Evolutionary conservation across 2,329 filamentous ascomycete genomes (phyloP), one percentile per base, ranked within the genome.

Genomic region (Amesomyces nigricolor): DNA sequence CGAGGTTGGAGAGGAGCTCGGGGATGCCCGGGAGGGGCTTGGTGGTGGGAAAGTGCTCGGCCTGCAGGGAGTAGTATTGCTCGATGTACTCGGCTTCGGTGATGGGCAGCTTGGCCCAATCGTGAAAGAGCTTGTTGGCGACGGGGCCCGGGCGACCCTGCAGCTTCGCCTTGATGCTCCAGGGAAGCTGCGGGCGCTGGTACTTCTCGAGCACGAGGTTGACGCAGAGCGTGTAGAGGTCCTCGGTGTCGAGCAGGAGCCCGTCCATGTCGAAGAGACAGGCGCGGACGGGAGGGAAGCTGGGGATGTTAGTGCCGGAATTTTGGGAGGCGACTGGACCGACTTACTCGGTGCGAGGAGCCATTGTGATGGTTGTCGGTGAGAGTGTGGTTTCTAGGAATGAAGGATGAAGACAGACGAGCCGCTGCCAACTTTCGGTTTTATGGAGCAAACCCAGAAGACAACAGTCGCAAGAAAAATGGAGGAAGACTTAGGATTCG

Each of bases 241-340:
- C 94, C 76, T 97, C 94, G 35, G 89, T 91, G 72, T 97, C 86
- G 68, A 99, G 88, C 17, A 99, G 82, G 37, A 99, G 86, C 58
- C 94, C 94, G 72, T 99, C 94, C 91, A 97, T 96, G 77, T 99
- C 94, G 71, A 99, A 97, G 62, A 99, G 85, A 72, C 91, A 96
- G 63, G 92, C 94, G 64, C 91, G 82, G 57, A 97, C 79, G 46
- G 87, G 84, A 17, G 89, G 87, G 71, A 91, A 85, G 68, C 87
- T 89, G 66, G 32, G 6, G 1, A 9, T 22, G 11, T n/a, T 32
- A 3, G 13, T 2, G n/a, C 13, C 5, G n/a, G 42, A 26, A 30
- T 6, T 37, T 1, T 22, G 16, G 29, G 22, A 10, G 6, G 39
- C 16, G 35, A 35, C 9, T 35, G 9, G 17, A 16, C 30, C 9